phyloP scores from a whole-genome alignment of 306 rosid genomes.

The Fagus sylvatica region DNA sequence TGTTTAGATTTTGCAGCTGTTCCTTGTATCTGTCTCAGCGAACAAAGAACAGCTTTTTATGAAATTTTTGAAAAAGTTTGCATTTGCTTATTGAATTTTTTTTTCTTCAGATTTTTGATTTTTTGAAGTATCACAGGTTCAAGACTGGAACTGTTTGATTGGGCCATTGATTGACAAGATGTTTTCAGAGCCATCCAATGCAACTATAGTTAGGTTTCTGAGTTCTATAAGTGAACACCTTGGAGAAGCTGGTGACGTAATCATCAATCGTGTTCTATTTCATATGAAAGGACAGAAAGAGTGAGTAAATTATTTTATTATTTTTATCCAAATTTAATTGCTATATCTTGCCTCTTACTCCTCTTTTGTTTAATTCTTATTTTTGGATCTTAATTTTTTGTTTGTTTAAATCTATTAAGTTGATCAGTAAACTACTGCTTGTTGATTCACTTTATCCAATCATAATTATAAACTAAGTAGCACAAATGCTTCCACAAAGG shows the following conservation, averaged over 20 bases:
- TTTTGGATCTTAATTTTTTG: neutral
- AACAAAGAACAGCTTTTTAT: neutral
- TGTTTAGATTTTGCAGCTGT: neutral
- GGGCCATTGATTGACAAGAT: constrained; percentile 81
- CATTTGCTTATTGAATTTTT: neutral
- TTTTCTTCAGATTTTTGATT: constrained; percentile 13
- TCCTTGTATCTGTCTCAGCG: neutral
- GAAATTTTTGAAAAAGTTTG: neutral
- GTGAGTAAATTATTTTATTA: constrained; percentile 46
- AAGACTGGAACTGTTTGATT: constrained; percentile 66
- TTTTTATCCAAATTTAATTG: neutral
- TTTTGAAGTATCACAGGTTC: constrained; percentile 55
- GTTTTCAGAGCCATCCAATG: constrained; percentile 91
- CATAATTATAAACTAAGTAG: constrained; percentile 6
- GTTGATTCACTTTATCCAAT: neutral
- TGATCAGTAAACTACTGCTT: neutral
- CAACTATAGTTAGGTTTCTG: constrained; percentile 66
- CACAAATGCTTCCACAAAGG: constrained; percentile 7
- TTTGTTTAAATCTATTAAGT: constrained; percentile 12
- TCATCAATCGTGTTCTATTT: constrained; percentile 60
- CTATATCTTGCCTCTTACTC: constrained; percentile 5
- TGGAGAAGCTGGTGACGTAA: constrained; percentile 63
- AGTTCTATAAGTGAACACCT: constrained; percentile 72
- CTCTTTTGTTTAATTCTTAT: neutral
- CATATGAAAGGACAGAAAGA: constrained; percentile 57